phyloP scores from a whole-genome alignment of 2,329 filamentous ascomycete genomes.

The Phoma sp. region DNA sequence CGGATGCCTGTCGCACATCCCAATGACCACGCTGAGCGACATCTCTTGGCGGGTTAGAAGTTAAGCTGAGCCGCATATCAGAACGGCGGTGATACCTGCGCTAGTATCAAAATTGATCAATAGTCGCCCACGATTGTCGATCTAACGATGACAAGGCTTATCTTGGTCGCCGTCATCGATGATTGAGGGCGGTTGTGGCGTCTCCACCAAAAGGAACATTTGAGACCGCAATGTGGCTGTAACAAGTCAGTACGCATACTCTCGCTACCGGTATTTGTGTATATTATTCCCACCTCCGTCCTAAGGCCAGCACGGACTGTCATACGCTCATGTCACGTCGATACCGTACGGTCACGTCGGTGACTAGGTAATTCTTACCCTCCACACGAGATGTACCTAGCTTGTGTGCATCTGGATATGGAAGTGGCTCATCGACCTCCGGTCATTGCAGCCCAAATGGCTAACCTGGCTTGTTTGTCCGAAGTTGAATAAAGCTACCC shows the following conservation, averaged over 20 bases:
- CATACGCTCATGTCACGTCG: constrained; percentile 31
- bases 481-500: constrained; percentile 36
- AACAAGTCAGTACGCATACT: constrained; percentile 12
- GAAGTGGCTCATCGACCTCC: constrained; percentile 20
- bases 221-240: constrained; percentile 14
- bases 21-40: neutral
- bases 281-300: constrained; percentile 25
- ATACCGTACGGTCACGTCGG: constrained; percentile 17
- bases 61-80: constrained; percentile 7
- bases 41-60: constrained; percentile 4
- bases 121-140: neutral
- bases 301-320: constrained; percentile 33
- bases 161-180: neutral
- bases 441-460: constrained; percentile 27
- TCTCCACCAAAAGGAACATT: constrained; percentile 5
- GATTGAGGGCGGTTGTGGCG: constrained; percentile 1
- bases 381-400: constrained; percentile 28
- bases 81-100: neutral
- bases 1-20: constrained; percentile 12
- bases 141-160: neutral
- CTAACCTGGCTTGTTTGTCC: constrained; percentile 26
- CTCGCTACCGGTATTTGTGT: constrained; percentile 17
- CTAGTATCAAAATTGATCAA: neutral
- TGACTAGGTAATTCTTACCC: constrained; percentile 20
- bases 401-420: constrained; percentile 30